phyloP scores from a whole-genome alignment of 352 stramenopile species.

The Pythium chondricola region DNA sequence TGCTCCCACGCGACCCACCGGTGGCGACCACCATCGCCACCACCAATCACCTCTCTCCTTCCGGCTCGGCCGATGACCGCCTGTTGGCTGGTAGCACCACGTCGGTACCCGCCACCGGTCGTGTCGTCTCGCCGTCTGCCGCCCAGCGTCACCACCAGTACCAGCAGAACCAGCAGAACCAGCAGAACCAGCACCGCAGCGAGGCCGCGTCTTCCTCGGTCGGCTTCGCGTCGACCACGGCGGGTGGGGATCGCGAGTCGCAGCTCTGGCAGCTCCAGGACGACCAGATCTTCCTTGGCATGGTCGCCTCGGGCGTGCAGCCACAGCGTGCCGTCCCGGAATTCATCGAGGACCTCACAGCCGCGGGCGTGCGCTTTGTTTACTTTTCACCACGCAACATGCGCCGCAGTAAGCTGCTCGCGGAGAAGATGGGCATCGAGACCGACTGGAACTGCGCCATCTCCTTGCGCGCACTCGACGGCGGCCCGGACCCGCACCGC shows the following conservation, averaged over 20 bases:
- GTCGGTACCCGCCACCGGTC: not conserved
- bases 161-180: not conserved
- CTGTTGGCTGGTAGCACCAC: not conserved
- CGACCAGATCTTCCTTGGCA: constrained; percentile 97
- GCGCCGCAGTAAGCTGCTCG: constrained; percentile 94
- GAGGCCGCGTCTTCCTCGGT: constrained; percentile 49
- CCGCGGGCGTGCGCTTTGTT: constrained; percentile 95
- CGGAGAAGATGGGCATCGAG: constrained; percentile 98
- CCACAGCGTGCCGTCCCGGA: constrained; percentile 92
- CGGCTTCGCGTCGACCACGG: not conserved
- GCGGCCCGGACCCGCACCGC: constrained; percentile 89
- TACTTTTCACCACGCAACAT: constrained; percentile 99
- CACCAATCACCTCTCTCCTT: too few relatives aligned
- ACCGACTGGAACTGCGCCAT: constrained; percentile 99
- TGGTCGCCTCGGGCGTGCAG: constrained; percentile 93
- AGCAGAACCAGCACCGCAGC: constrained; percentile 18
- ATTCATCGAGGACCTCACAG: constrained; percentile 93
- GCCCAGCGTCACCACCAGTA: not conserved
- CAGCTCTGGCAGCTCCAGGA: constrained; percentile 86
- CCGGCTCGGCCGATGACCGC: not conserved
- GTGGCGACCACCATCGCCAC: constrained; percentile 8
- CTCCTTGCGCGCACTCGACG: constrained; percentile 90
- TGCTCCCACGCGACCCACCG: constrained; percentile 11
- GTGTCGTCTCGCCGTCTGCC: not conserved
- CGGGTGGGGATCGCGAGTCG: constrained; percentile 37